Base-by-base conservation (phyloP, 2,329 filamentous ascomycete species). In the Talaromyces pinophilus region DNA sequence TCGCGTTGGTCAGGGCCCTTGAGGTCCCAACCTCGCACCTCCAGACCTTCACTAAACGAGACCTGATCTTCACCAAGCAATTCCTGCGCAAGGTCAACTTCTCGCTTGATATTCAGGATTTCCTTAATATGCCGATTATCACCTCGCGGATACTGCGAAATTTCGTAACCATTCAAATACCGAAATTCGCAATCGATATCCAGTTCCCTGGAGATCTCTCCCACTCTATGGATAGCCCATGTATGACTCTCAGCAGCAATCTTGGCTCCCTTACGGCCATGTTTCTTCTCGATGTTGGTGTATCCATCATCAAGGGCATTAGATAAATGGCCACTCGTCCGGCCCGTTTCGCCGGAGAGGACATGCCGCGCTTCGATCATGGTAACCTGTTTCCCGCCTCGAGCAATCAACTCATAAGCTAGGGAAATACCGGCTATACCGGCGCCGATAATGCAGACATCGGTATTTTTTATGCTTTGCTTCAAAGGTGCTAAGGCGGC, bases 281-380 rank as follows among this genome's bases (percentile, higher is more conserved):
- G 54, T 3, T 40, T 35, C 11, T 40, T 35, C 19, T 59, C n/a
- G 13, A 59, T 38, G 3, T 59, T 35, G 3, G 17, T 40, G 33
- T 59, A 59, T 4, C 33, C 54, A 25, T 59, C 54, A 4, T 59
- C 54, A 38, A 59, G 54, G 3, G 35, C 54, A 38, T 59, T 59
- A 1, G 54, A 40, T n/a, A 59, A 40, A 59, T 59, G 54, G 5
- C 33, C 54, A 59, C 54, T 40, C 15, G 54, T 59, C 15, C 54
- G 33, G n/a, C 54, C 54, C n/a, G 54, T 38, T 10, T 59, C 54
- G 15, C 54, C 54, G 5, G 54, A 59, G 19, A 59, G 33, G 30
- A 40, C 54, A 25, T 40, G 54, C n/a, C 54, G 54, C 1, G 54
- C 54, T 40, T 59, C 54, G 10, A 59, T 59, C 54, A 59, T 13